Base-by-base conservation (phyloP, 495 filamentous ascomycete genomes). In the Bacidia rubella region DNA sequence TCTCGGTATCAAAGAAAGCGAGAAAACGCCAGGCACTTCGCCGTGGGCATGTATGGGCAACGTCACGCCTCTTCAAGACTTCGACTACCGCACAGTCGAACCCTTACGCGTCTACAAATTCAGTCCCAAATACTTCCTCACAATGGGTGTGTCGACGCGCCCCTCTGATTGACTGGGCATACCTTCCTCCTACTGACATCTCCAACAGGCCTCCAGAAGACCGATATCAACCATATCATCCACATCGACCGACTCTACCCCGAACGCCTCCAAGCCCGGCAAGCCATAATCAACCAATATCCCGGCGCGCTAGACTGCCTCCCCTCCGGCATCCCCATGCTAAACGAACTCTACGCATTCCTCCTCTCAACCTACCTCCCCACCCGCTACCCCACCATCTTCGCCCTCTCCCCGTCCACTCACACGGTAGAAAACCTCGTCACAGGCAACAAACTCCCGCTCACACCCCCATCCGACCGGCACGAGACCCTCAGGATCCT, bases 121-220 rank as follows among this genome's bases (percentile, higher is more conserved):
- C 64, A 85, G 81, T 58, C 74, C 80, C 11, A 83, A 72, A 40
- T 87, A 83, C 59, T 73, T 86, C 56, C 69, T 87, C 51, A 83
- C 82, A 1, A 86, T 89, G 83, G 80, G 83, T 82, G 65, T 35
- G 65, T 57, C 11, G 27, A 11, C 39, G 2, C 19, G n/a, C 47
- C 17, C 9, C 25, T 26, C 51, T 7, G 47, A 11, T 41, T 15
- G 32, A 12, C 17, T 47, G 38, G 24, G 22, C 32, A 23, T 57
- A 26, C 35, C 47, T 57, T 56, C 40, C 39, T 60, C 5, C 27
- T 56, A 46, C 41, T 49, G 10, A 42, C 26, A 59, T 46, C 29
- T 7, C 29, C 35, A 61, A 11, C 35, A 75, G 73, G 71, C 64
- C 58, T 80, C 62, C 66, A 74, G 60, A 72, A 60, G 41, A 67